Evolutionary conservation across 352 stramenopile genomes (phyloP).

Genomic region (Phytophthora sojae): DNA sequence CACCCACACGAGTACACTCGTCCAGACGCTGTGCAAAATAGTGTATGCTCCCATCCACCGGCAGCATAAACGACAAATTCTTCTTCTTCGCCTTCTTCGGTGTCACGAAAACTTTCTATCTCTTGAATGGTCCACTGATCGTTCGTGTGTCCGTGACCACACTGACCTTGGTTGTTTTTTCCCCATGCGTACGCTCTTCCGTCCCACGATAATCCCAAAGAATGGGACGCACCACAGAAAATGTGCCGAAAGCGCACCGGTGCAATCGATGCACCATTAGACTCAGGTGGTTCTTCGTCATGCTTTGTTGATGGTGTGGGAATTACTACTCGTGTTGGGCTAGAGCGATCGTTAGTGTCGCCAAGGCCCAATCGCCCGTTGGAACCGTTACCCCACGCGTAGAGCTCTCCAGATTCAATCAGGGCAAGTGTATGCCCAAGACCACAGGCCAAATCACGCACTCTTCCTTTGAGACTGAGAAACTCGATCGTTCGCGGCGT

Average conservation of each 20-base stretch:
- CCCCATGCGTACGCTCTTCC: slow-evolving; percentile 74
- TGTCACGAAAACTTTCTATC: slow-evolving; percentile 61
- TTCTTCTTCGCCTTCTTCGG: slow-evolving; percentile 52
- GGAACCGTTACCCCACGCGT: slow-evolving; percentile 86
- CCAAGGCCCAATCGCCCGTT: slow-evolving; percentile 85
- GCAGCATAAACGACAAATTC: slow-evolving; percentile 61
- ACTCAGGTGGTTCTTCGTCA: not conserved
- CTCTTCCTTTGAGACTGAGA: slow-evolving; percentile 63
- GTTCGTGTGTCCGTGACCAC: slow-evolving; percentile 78
- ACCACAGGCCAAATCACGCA: slow-evolving; percentile 67
- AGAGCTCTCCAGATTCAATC: slow-evolving; percentile 72
- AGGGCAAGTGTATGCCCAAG: slow-evolving; percentile 75
- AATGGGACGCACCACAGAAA: slow-evolving; percentile 84
- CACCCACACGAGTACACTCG: slow-evolving; percentile 80
- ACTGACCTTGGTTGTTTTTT: slow-evolving; percentile 90
- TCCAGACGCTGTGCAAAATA: slow-evolving; percentile 73
- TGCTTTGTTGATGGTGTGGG: slow-evolving; percentile 2
- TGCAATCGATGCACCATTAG: not conserved
- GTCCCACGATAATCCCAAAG: slow-evolving; percentile 63
- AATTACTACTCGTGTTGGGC: slow-evolving; percentile 46
- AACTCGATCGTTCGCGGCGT: slow-evolving; percentile 66
- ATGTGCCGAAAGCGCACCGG: slow-evolving; percentile 46
- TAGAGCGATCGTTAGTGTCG: slow-evolving; percentile 77
- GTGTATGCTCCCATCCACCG: slow-evolving; percentile 84
- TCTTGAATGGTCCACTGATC: slow-evolving; percentile 69